These are phyloP conservation scores for Neofusicoccum sp. DNA, from an alignment of 2,329 filamentous ascomycete genomes.

Conservation along the genomic window DNA sequence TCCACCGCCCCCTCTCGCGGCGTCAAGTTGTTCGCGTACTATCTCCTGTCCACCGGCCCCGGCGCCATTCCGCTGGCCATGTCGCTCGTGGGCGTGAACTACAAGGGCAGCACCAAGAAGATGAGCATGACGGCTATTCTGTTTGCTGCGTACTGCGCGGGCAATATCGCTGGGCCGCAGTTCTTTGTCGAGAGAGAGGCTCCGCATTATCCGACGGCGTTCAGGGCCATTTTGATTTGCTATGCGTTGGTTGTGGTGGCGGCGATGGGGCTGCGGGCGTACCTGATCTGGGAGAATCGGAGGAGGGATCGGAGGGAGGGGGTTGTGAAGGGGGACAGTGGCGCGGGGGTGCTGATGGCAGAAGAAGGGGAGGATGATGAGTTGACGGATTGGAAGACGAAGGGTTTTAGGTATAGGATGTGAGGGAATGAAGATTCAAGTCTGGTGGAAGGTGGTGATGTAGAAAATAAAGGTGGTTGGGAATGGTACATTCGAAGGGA, in stretches of 20 bases:
- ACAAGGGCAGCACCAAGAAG: constrained; percentile 32
- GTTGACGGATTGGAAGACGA: constrained; percentile 28
- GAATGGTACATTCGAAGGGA: neutral
- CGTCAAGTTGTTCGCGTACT: constrained; percentile 14
- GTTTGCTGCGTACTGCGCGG: constrained; percentile 15
- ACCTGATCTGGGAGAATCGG: constrained; percentile 21
- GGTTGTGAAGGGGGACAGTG: neutral
- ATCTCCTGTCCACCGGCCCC: constrained; percentile 13
- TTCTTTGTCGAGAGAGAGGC: constrained; percentile 14
- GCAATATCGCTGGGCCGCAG: constrained; percentile 13
- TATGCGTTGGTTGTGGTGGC: constrained; percentile 17
- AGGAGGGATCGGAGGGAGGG: constrained; percentile 16
- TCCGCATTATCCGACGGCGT: constrained; percentile 17
- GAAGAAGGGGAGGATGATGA: constrained; percentile 22
- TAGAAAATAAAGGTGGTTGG: neutral
- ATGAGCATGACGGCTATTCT: constrained; percentile 24
- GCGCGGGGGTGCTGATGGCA: neutral
- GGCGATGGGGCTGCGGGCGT: constrained; percentile 20
- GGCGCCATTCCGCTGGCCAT: constrained; percentile 13
- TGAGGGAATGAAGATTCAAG: neutral
- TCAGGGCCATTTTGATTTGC: constrained; percentile 15
- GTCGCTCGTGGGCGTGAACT: constrained; percentile 25
- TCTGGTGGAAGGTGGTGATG: neutral
- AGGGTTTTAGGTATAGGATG: constrained; percentile 26
- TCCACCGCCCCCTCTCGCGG: neutral